Conservation (phyloP, 345 rosid species). For the Acer saccharum region DNA sequence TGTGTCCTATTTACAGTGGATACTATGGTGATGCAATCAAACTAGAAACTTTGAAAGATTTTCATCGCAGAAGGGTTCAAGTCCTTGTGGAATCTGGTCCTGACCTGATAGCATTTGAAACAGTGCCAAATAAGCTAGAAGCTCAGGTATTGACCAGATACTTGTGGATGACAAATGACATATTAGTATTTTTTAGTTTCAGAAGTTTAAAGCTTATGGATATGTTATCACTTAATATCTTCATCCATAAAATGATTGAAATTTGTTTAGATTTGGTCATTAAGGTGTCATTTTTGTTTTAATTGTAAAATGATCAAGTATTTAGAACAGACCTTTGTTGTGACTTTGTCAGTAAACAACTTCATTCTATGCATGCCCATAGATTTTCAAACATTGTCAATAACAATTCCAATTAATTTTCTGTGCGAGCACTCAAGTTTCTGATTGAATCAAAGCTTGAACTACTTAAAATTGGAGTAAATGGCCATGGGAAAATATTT, state of each 20-base stretch:
- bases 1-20: constrained; percentile 48
- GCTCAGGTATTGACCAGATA: constrained; percentile 58
- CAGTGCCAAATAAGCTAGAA: constrained; percentile 81
- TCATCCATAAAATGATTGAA: not conserved
- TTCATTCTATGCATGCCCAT: not conserved
- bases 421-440: not conserved
- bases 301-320: not conserved
- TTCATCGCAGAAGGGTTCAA: constrained; percentile 76
- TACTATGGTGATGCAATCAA: constrained; percentile 62
- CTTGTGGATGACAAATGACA: constrained; percentile 3
- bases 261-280: not conserved
- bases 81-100: constrained; percentile 68
- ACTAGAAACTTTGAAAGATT: constrained; percentile 56
- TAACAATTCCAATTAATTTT: not conserved
- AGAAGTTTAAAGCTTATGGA: not conserved
- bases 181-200: not conserved
- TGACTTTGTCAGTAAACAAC: not conserved
- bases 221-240: constrained; percentile 3
- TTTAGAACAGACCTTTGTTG: not conserved
- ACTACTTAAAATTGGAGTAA: not conserved
- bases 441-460: constrained; percentile 10
- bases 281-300: not conserved
- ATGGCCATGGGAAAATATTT: constrained; percentile 6
- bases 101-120: constrained; percentile 81
- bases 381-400: not conserved